A percentile compares a stretch with the other conserved stretches of the same genome.
Evolutionary conservation across 2,329 filamentous ascomycete species (phyloP).

Genomic region (Phyllosticta citriasiana): DNA sequence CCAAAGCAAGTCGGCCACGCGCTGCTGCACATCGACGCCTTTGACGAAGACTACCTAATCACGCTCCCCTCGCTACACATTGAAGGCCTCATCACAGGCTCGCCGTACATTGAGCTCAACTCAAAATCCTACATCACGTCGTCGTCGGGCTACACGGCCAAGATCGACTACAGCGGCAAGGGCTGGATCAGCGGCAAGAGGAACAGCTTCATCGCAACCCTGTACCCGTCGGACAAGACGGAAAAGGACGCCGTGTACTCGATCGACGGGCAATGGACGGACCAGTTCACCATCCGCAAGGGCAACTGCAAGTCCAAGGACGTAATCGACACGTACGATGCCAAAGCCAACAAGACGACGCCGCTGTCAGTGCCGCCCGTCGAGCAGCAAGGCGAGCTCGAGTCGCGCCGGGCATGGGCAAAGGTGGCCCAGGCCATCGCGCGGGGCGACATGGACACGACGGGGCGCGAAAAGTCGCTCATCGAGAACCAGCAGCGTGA

Average conservation of each 20-base stretch:
- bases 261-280: conserved; percentile 85
- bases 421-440: conserved; percentile 75
- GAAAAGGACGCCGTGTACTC: conserved; percentile 71
- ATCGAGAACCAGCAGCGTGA: conserved; percentile 85
- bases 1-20: conserved; percentile 73
- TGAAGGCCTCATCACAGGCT: conserved; percentile 77
- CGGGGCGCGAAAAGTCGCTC: conserved; percentile 68
- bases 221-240: conserved; percentile 55
- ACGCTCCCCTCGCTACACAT: conserved; percentile 87
- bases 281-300: conserved; percentile 64
- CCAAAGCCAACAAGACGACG: conserved; percentile 43
- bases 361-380: conserved; percentile 62
- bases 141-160: conserved; percentile 75
- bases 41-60: conserved; percentile 71
- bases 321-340: conserved; percentile 36
- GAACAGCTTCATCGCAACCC: conserved; percentile 69
- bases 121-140: conserved; percentile 76
- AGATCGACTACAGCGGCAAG: conserved; percentile 87
- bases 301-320: conserved; percentile 22
- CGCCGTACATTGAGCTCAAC: conserved; percentile 86
- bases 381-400: conserved; percentile 74
- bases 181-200: conserved; percentile 95
- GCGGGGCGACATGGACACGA: conserved; percentile 73
- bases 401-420: conserved; percentile 79
- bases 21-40: conserved; percentile 60